Conservation (phyloP, 2,329 filamentous ascomycete genomes). For the Diaporthe nobilis region DNA sequence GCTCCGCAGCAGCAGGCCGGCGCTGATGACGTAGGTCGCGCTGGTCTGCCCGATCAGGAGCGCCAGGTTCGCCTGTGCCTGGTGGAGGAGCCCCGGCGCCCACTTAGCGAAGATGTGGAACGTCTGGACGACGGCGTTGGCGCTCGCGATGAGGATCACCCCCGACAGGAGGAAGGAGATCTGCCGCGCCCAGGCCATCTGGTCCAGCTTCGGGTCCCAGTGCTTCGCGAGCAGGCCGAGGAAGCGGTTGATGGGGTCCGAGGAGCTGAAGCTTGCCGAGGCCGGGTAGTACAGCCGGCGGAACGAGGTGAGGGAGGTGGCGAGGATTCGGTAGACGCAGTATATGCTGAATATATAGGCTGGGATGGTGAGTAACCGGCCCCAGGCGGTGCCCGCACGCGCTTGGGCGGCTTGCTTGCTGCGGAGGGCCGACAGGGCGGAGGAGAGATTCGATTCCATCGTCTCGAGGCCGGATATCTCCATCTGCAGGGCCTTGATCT, state of each 20-base stretch:
- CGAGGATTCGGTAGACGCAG: slow-evolving; percentile 85
- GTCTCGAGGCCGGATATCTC: slow-evolving; percentile 85
- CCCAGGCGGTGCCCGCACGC: slow-evolving; percentile 76
- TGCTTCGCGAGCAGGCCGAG: slow-evolving; percentile 85
- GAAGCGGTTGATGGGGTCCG: slow-evolving; percentile 87
- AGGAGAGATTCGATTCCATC: slow-evolving; percentile 81
- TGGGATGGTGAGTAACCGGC: slow-evolving; percentile 73
- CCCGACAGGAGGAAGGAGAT: slow-evolving; percentile 88
- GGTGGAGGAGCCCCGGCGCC: slow-evolving; percentile 78
- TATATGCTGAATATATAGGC: slow-evolving; percentile 83
- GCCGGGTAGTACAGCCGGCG: slow-evolving; percentile 68
- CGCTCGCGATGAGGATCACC: slow-evolving; percentile 84
- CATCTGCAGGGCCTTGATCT: slow-evolving; percentile 75
- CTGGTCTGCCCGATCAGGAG: slow-evolving; percentile 85
- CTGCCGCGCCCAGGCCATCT: slow-evolving; percentile 85
- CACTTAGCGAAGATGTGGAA: slow-evolving; percentile 85
- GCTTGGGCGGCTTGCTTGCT: slow-evolving; percentile 74
- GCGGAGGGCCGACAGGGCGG: slow-evolving; percentile 75
- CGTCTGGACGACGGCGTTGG: slow-evolving; percentile 87
- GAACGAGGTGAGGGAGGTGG: slow-evolving; percentile 77
- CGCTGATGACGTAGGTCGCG: slow-evolving; percentile 88
- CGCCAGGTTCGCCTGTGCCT: slow-evolving; percentile 83
- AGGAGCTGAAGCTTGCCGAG: slow-evolving; percentile 71
- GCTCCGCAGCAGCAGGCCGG: slow-evolving; percentile 81
- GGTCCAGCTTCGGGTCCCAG: slow-evolving; percentile 87